phyloP scores from a whole-genome alignment of 306 rosid species.

The Chamaecrista fasciculata region DNA sequence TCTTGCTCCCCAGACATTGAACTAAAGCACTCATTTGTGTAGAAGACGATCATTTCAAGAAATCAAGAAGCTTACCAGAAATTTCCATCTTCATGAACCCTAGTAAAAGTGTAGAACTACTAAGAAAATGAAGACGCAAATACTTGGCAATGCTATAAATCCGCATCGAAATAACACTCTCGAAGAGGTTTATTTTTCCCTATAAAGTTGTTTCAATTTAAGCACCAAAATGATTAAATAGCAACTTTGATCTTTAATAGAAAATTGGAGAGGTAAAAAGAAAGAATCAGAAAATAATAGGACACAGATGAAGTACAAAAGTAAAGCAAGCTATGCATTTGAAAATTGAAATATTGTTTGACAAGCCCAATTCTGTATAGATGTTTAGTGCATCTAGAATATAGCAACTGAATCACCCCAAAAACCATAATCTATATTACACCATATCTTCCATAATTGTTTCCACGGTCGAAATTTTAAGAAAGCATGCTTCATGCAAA shows the following conservation, averaged over 20 bases:
- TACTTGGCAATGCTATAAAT: too few relatives aligned
- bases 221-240: too few relatives aligned
- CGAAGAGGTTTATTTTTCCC: too few relatives aligned
- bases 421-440: conserved; percentile 66
- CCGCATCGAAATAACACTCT: too few relatives aligned
- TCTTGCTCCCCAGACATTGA: too few relatives aligned
- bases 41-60: too few relatives aligned
- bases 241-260: neutral
- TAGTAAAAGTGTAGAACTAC: too few relatives aligned
- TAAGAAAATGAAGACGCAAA: too few relatives aligned
- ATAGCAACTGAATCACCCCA: conserved; percentile 46
- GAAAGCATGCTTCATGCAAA: conserved; percentile 39
- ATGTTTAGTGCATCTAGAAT: conserved; percentile 52
- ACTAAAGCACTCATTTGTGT: too few relatives aligned
- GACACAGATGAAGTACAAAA: conserved; percentile 5
- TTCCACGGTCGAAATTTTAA: conserved; percentile 35
- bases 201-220: neutral
- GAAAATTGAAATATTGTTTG: conserved; percentile 37
- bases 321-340: conserved; percentile 34
- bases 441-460: conserved; percentile 40
- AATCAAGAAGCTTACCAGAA: too few relatives aligned
- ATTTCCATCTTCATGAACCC: too few relatives aligned
- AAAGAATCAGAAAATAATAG: neutral
- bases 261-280: neutral
- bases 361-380: conserved; percentile 34